These are phyloP conservation scores for Acanthamoeba divionensis DNA, from an alignment of 208 protist species.

Conservation along the genomic window DNA sequence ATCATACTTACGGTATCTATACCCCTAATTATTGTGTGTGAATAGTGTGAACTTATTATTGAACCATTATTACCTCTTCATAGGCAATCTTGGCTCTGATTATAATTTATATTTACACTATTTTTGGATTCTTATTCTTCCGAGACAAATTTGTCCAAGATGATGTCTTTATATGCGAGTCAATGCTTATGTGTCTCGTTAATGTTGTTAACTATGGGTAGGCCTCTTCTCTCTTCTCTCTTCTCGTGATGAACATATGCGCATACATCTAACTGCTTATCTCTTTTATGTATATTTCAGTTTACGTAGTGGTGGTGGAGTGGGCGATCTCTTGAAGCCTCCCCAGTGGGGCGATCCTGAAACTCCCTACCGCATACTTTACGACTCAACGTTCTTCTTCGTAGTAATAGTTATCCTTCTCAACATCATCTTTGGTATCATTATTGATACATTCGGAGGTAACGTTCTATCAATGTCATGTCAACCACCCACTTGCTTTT, in stretches of 20 bases:
- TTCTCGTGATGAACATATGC: neutral
- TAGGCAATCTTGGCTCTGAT: constrained; percentile 25
- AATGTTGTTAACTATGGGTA: constrained; percentile 43
- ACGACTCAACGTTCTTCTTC: constrained; percentile 91
- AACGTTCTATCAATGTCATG: neutral
- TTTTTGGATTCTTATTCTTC: constrained; percentile 45
- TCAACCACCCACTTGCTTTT: neutral
- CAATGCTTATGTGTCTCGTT: constrained; percentile 47
- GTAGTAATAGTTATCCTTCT: constrained; percentile 90
- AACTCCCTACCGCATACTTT: constrained; percentile 59
- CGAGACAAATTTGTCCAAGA: constrained; percentile 1
- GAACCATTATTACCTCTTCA: neutral
- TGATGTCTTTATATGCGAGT: constrained; percentile 29
- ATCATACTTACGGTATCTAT: constrained; percentile 51
- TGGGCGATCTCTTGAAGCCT: constrained; percentile 65
- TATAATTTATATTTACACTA: constrained; percentile 54
- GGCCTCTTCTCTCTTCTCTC: neutral
- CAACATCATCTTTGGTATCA: constrained; percentile 93
- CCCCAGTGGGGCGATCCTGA: constrained; percentile 24
- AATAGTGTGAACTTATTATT: neutral
- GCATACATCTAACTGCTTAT: neutral
- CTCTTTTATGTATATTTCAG: neutral
- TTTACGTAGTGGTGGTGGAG: constrained; percentile 68
- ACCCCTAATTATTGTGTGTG: neutral
- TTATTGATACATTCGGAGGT: constrained; percentile 89